Evolutionary conservation across 1,139 yeast genomes (phyloP).

Genomic region (Kurtzmaniella quercitrusa): DNA sequence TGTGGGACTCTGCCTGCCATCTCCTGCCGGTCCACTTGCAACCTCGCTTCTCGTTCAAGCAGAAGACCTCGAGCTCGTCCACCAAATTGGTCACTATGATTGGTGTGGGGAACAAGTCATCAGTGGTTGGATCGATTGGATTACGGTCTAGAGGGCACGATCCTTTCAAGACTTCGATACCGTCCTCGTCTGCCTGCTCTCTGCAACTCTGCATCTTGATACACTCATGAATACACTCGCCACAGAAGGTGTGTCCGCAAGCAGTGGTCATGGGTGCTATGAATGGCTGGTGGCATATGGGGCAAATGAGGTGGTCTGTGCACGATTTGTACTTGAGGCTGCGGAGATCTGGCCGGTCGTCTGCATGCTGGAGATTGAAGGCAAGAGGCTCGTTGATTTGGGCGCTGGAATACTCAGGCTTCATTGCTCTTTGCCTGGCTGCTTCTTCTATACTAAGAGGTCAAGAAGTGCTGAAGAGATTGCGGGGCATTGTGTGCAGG

Average conservation of each 20-base stretch:
- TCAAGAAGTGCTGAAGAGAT: background rate
- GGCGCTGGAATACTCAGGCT: background rate
- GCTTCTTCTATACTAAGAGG: background rate
- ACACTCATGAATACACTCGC: constrained; percentile 47
- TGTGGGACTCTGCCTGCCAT: constrained; percentile 57
- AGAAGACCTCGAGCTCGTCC: constrained; percentile 56
- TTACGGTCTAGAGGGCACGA: constrained; percentile 65
- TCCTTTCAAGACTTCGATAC: constrained; percentile 19
- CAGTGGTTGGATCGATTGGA: constrained; percentile 33
- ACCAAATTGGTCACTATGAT: constrained; percentile 55
- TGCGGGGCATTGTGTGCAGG: background rate
- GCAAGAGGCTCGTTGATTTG: constrained; percentile 14
- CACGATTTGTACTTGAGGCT: constrained; percentile 28
- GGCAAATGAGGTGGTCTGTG: constrained; percentile 55
- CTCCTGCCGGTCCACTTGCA: constrained; percentile 57
- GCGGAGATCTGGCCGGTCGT: constrained; percentile 29
- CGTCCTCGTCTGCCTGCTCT: background rate
- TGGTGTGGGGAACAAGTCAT: constrained; percentile 59
- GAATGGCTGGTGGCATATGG: constrained; percentile 57
- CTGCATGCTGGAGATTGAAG: constrained; percentile 15
- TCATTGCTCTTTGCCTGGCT: too few relatives aligned
- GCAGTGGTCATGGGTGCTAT: constrained; percentile 50
- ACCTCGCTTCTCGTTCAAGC: constrained; percentile 52
- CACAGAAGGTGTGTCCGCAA: constrained; percentile 61
- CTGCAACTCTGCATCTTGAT: constrained; percentile 24